Conservation (phyloP, 2,329 filamentous ascomycete species). For the Fusarium sp. region DNA sequence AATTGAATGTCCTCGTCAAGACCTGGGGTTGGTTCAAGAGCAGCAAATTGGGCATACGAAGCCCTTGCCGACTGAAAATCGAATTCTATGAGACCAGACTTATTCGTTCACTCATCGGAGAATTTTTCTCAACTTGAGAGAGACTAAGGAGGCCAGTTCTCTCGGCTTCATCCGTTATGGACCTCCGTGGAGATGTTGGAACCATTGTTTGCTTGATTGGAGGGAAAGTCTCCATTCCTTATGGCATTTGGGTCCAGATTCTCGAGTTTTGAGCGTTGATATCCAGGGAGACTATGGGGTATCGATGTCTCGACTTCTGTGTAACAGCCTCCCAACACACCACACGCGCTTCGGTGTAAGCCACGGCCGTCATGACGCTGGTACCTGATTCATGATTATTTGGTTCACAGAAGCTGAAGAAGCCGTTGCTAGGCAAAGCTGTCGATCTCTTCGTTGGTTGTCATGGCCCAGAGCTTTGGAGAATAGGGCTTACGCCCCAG, state of each 20-base stretch:
- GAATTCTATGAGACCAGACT: neutral
- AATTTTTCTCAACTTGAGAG: neutral
- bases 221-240: slow-evolving; percentile 13
- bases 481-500: neutral
- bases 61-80: neutral
- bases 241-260: neutral
- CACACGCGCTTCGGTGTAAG: neutral
- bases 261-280: neutral
- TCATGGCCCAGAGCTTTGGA: slow-evolving; percentile 2
- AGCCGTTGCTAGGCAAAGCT: slow-evolving; percentile 11
- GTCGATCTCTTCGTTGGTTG: slow-evolving; percentile 7
- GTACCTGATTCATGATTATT: neutral
- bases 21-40: neutral
- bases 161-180: slow-evolving; percentile 1
- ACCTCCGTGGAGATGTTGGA: slow-evolving; percentile 10
- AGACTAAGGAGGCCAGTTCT: neutral
- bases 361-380: neutral
- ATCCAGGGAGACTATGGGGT: neutral
- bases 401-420: neutral
- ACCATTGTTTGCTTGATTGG: neutral
- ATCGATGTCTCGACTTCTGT: slow-evolving; percentile 12
- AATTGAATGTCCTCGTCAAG: neutral
- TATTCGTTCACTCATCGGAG: neutral
- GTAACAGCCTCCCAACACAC: neutral
- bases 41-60: neutral